Evolutionary conservation across 2,329 filamentous ascomycete species (phyloP).

Genomic region (Trichocomaceae sp.): DNA sequence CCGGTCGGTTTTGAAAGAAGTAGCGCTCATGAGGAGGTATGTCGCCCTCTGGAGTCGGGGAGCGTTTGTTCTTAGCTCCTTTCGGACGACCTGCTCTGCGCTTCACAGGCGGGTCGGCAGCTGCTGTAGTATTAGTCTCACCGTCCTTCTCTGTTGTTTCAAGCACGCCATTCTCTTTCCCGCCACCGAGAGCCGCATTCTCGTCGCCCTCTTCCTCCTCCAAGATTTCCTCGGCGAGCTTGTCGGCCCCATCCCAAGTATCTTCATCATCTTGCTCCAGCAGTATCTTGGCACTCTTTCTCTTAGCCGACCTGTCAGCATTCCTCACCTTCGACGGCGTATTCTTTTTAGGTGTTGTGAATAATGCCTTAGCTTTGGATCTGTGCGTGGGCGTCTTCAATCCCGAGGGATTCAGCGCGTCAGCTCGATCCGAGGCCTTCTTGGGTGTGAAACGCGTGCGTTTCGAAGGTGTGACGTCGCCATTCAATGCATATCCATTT

Average conservation of each 20-base stretch:
- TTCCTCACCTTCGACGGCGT: conserved; percentile 63
- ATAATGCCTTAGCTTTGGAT: conserved; percentile 31
- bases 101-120: conserved; percentile 42
- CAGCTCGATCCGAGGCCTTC: conserved; percentile 20
- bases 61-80: conserved; percentile 54
- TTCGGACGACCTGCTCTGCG: conserved; percentile 53
- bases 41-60: conserved; percentile 72
- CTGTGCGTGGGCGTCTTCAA: conserved; percentile 34
- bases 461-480: conserved; percentile 23
- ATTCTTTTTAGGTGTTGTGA: conserved; percentile 35
- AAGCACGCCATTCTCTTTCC: conserved; percentile 19
- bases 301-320: conserved; percentile 76
- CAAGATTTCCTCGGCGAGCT: conserved; percentile 62
- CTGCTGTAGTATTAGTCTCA: conserved; percentile 29
- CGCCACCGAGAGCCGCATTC: conserved; percentile 18
- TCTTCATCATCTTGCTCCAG: conserved; percentile 70
- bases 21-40: conserved; percentile 85
- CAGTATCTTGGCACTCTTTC: conserved; percentile 72
- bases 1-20: conserved; percentile 85
- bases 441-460: conserved; percentile 27
- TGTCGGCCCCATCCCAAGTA: conserved; percentile 57
- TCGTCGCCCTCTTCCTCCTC: conserved; percentile 41
- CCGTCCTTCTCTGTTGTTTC: conserved; percentile 27
- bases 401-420: conserved; percentile 28
- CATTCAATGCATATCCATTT: conserved; percentile 13